These are phyloP conservation scores for Zygnema cylindricum DNA, from an alignment of 139 green algal species.

Conservation along the genomic window DNA sequence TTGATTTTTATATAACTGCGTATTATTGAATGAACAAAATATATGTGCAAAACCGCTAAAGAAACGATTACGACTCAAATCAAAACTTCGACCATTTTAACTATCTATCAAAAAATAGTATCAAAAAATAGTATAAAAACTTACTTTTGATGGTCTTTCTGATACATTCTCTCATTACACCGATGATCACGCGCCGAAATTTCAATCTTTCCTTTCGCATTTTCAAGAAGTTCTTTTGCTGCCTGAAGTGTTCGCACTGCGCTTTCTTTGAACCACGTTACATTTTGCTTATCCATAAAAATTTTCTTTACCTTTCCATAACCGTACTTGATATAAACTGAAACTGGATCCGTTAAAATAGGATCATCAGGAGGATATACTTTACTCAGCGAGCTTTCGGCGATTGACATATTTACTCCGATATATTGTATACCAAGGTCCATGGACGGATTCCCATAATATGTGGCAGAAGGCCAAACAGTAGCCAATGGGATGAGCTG, in stretches of 20 bases:
- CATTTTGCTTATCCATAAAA: background rate
- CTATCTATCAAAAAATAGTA: too few relatives aligned
- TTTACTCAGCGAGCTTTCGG: conserved; percentile 15
- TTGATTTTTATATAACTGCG: too few relatives aligned
- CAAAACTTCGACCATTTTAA: too few relatives aligned
- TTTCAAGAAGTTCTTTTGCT: background rate
- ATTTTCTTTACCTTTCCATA: conserved; percentile 6
- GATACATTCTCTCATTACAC: too few relatives aligned
- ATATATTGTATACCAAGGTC: conserved; percentile 16
- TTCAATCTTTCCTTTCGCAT: background rate
- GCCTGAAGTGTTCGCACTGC: too few relatives aligned
- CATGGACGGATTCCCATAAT: background rate
- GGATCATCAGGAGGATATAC: conserved; percentile 16
- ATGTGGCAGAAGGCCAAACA: background rate
- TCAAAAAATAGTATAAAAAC: too few relatives aligned
- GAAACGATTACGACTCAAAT: too few relatives aligned
- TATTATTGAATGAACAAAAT: too few relatives aligned
- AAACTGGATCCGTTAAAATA: conserved; percentile 1
- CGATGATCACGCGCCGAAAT: background rate
- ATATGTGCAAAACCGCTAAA: too few relatives aligned
- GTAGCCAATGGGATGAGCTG: conserved; percentile 19
- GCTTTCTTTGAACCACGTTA: conserved; percentile 2
- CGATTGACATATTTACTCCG: background rate
- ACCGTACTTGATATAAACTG: background rate
- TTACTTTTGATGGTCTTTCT: too few relatives aligned